phyloP scores from a whole-genome alignment of 2,329 filamentous ascomycete species.

The Hortaea werneckii region DNA sequence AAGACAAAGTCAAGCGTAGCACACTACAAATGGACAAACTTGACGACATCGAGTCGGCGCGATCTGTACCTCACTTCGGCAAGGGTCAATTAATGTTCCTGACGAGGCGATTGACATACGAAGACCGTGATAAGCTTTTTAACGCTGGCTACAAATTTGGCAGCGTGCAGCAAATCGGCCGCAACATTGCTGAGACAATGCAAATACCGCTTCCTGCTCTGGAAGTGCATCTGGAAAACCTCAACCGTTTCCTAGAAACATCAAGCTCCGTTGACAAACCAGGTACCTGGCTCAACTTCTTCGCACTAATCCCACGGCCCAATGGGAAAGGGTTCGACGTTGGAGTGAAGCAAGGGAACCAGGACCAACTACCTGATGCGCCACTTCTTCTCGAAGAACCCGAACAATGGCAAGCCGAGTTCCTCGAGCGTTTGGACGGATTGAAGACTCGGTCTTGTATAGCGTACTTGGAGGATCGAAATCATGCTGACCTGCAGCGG shows the following conservation, averaged over 20 bases:
- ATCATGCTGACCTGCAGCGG: constrained; percentile 6
- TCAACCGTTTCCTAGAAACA: constrained; percentile 50
- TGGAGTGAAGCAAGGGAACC: constrained; percentile 30
- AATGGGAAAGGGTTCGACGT: constrained; percentile 32
- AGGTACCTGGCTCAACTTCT: constrained; percentile 28
- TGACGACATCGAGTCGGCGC: constrained; percentile 31
- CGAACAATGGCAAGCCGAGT: constrained; percentile 22
- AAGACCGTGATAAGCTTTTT: constrained; percentile 54
- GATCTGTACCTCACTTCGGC: constrained; percentile 39
- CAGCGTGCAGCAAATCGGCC: constrained; percentile 54
- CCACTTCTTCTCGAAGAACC: constrained; percentile 24
- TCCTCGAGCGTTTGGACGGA: constrained; percentile 27
- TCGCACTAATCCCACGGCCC: constrained; percentile 25
- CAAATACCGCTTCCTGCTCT: constrained; percentile 60
- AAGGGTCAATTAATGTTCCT: constrained; percentile 75
- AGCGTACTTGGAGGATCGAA: constrained; percentile 12
- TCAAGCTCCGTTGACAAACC: constrained; percentile 28
- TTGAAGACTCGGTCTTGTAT: constrained; percentile 11
- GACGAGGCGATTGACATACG: constrained; percentile 51
- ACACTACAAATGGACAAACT: constrained; percentile 5
- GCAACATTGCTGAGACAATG: constrained; percentile 60
- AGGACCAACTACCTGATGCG: constrained; percentile 37
- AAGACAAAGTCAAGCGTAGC: constrained; percentile 10
- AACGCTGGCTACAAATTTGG: constrained; percentile 73
- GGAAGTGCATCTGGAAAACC: constrained; percentile 49